Evolutionary conservation across 1,284 basidiomycete species (phyloP).

Genomic region (Leccinum griseonigrum): DNA sequence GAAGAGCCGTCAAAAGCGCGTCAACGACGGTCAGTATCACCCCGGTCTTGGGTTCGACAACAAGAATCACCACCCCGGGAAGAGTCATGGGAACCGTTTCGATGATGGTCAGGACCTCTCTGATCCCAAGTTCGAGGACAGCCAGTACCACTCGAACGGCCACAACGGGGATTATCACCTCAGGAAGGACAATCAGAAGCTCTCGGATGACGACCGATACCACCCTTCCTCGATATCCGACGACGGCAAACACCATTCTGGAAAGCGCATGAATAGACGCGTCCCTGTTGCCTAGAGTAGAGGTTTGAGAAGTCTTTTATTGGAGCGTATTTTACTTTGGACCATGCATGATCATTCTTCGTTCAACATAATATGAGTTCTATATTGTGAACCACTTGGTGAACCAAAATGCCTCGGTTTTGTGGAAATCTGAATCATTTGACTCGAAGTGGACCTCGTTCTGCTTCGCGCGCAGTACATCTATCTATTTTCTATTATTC

Average conservation of each 20-base stretch:
- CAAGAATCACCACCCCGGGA: conserved; percentile 6
- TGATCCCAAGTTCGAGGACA: conserved; percentile 1
- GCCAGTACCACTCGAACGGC: conserved; percentile 1
- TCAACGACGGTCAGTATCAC: conserved; percentile 10
- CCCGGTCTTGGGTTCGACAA: neutral
- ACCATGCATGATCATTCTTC: conserved; percentile 14
- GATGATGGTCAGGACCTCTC: conserved; percentile 14
- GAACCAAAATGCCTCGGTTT: neutral
- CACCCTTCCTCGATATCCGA: conserved; percentile 4
- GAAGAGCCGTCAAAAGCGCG: conserved; percentile 3
- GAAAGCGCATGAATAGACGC: conserved; percentile 3
- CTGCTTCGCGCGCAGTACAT: neutral
- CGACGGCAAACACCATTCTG: conserved; percentile 11
- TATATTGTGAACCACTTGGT: neutral
- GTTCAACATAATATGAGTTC: neutral
- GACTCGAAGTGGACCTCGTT: neutral
- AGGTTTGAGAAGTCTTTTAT: neutral
- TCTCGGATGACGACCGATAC: conserved; percentile 10
- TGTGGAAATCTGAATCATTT: neutral
- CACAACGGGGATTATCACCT: conserved; percentile 11
- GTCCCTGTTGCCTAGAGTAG: neutral
- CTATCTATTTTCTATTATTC: too few relatives aligned
- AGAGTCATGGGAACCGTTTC: neutral
- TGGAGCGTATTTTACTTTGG: conserved; percentile 4
- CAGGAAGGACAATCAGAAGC: neutral